These are phyloP conservation scores for Hypoxylon lienhwacheense DNA, from an alignment of 495 filamentous ascomycete genomes.

Conservation along the genomic window DNA sequence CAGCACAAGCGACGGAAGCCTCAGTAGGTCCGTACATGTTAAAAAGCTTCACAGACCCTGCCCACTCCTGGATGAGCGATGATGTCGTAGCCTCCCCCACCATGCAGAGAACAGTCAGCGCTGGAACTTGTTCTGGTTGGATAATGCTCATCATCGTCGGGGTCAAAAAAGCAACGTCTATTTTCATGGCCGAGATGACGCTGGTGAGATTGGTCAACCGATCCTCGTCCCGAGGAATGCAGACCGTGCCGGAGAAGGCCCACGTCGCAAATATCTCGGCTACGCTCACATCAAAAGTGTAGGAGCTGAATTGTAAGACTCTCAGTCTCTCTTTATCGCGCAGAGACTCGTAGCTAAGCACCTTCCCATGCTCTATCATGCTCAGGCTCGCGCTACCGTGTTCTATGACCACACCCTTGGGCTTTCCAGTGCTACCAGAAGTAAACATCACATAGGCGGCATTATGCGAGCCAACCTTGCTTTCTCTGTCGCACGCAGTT, in stretches of 20 bases:
- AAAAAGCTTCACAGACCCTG: not conserved
- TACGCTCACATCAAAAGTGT: constrained; percentile 59
- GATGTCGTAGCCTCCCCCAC: not conserved
- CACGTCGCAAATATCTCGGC: not conserved
- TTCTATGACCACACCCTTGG: constrained; percentile 49
- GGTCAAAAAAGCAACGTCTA: not conserved
- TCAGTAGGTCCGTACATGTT: not conserved
- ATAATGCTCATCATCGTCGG: not conserved
- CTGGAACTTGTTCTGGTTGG: not conserved
- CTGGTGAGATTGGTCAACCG: not conserved
- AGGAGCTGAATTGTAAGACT: constrained; percentile 61
- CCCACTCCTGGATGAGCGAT: not conserved
- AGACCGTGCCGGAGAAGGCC: not conserved
- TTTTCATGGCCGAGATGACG: not conserved
- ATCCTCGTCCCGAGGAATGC: not conserved
- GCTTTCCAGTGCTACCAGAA: constrained; percentile 61
- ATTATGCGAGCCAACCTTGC: constrained; percentile 17
- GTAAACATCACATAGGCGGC: constrained; percentile 60
- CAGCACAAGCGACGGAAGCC: constrained; percentile 8
- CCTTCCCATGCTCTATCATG: constrained; percentile 39
- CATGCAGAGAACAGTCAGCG: not conserved
- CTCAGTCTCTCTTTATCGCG: too few relatives aligned
- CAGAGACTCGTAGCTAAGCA: constrained; percentile 46
- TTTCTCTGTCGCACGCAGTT: not conserved
- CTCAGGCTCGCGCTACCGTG: constrained; percentile 47